Percentiles rank a stretch among this genome's conserved stretches.
These are phyloP conservation scores for Andrographis paniculata DNA, from an alignment of 305 asterid species.

Conservation along the genomic window DNA sequence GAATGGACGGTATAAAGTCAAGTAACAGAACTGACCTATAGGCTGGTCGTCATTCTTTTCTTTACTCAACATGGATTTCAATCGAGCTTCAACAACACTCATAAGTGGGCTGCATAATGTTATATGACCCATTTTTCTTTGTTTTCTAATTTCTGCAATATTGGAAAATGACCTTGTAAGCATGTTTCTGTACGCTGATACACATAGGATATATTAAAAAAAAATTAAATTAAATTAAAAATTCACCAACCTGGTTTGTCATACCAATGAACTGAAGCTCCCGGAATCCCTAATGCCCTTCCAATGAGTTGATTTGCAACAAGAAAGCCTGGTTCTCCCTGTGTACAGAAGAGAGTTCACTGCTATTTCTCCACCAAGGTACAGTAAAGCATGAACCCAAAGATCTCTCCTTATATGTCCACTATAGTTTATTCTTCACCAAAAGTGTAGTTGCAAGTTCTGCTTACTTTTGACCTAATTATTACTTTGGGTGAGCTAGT, in stretches of 20 bases:
- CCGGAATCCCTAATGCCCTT: slow-evolving; percentile 67
- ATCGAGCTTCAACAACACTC: slow-evolving; percentile 67
- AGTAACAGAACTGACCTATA: slow-evolving; percentile 34
- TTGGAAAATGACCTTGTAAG: slow-evolving; percentile 8
- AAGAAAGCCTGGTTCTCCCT: slow-evolving; percentile 82
- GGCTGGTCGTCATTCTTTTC: slow-evolving; percentile 33
- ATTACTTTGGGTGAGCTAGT: neutral
- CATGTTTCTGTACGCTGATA: neutral
- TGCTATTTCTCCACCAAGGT: slow-evolving; percentile 12
- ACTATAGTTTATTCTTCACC: slow-evolving; percentile 6
- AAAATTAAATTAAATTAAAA: slow-evolving; percentile 8
- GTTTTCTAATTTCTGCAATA: slow-evolving; percentile 74
- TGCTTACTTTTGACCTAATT: neutral
- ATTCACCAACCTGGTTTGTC: slow-evolving; percentile 84
- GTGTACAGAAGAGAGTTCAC: slow-evolving; percentile 16
- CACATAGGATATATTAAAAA: slow-evolving; percentile 1
- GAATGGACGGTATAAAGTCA: slow-evolving; percentile 6
- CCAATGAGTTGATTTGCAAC: slow-evolving; percentile 65
- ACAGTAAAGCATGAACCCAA: slow-evolving; percentile 11
- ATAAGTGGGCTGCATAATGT: slow-evolving; percentile 77
- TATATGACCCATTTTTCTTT: slow-evolving; percentile 97
- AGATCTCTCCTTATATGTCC: neutral
- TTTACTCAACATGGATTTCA: slow-evolving; percentile 50
- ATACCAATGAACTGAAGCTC: slow-evolving; percentile 95
- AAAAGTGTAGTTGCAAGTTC: neutral